Percentiles rank a stretch among this genome's conserved stretches.
These are phyloP conservation scores for Scheffersomyces cryptocercus DNA, from an alignment of 1,139 yeast genomes.

Conservation along the genomic window DNA sequence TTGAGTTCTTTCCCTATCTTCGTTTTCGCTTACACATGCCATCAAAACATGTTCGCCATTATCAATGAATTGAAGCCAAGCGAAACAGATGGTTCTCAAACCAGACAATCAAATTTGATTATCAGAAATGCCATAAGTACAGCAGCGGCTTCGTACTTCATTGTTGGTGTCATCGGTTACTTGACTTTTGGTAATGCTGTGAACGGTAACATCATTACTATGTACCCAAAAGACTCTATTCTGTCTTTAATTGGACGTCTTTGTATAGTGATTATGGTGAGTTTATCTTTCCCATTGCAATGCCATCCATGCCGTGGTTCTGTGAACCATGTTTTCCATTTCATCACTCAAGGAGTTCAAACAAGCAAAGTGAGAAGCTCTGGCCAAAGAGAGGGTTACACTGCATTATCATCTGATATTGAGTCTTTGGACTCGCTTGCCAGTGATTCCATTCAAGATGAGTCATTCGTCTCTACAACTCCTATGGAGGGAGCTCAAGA, in stretches of 20 bases:
- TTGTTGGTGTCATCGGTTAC: slow-evolving; percentile 84
- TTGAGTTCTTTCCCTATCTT: slow-evolving; percentile 75
- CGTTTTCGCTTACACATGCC: slow-evolving; percentile 93
- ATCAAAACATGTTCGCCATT: slow-evolving; percentile 90
- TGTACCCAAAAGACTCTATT: slow-evolving; percentile 60
- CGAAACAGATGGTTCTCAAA: slow-evolving; percentile 44
- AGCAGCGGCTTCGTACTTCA: slow-evolving; percentile 58
- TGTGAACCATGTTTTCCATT: slow-evolving; percentile 65
- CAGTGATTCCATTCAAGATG: slow-evolving; percentile 25
- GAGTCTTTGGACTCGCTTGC: slow-evolving; percentile 17
- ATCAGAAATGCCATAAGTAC: slow-evolving; percentile 61
- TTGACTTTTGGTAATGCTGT: slow-evolving; percentile 80
- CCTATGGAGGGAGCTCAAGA: slow-evolving; percentile 54
- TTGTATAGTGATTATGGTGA: slow-evolving; percentile 69
- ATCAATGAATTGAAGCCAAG: slow-evolving; percentile 63
- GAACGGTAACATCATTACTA: slow-evolving; percentile 65
- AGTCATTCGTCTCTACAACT: slow-evolving; percentile 45
- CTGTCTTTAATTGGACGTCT: slow-evolving; percentile 68
- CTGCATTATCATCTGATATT: slow-evolving; percentile 15
- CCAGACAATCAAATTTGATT: slow-evolving; percentile 53
- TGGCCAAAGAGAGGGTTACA: slow-evolving; percentile 12
- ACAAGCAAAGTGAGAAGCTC: slow-evolving; percentile 9
- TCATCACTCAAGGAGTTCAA: slow-evolving; percentile 34
- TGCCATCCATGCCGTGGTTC: slow-evolving; percentile 81
- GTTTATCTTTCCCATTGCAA: slow-evolving; percentile 70